Percentiles rank a stretch among this genome's conserved stretches.
phyloP scores from a whole-genome alignment of 805 yeast genomes.

The Suhomyces canberraensis region DNA sequence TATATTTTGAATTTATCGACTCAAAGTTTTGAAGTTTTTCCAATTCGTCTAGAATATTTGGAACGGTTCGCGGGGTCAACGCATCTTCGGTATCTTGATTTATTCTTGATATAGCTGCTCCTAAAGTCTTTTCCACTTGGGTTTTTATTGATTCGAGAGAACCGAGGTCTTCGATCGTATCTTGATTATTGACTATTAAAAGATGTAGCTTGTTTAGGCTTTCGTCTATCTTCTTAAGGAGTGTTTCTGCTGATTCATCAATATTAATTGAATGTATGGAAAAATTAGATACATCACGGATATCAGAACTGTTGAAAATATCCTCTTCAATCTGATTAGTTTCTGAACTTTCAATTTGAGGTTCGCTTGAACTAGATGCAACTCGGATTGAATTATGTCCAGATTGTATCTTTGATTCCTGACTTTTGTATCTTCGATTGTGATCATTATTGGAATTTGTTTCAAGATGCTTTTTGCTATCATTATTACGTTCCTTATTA shows the following conservation, averaged over 20 bases:
- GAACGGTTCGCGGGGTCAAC: background rate
- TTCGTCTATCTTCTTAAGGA: background rate
- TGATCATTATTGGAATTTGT: too few relatives aligned
- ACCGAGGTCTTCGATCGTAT: background rate
- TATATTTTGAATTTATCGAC: background rate
- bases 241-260: background rate
- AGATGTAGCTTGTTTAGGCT: conserved; percentile 1
- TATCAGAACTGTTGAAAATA: too few relatives aligned
- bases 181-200: background rate
- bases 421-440: too few relatives aligned
- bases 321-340: too few relatives aligned
- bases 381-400: too few relatives aligned
- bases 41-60: conserved; percentile 19
- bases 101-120: background rate
- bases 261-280: too few relatives aligned
- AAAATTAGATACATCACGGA: too few relatives aligned
- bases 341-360: too few relatives aligned
- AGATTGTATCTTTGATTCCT: too few relatives aligned
- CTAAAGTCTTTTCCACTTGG: conserved; percentile 2
- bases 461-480: too few relatives aligned
- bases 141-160: conserved; percentile 1
- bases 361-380: too few relatives aligned
- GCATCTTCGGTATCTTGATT: background rate
- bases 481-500: too few relatives aligned
- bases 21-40: conserved; percentile 19